Evolutionary conservation across 2,329 filamentous ascomycete species (phyloP), one percentile per base, ranked within the genome.

Genomic region (Aureobasidium sp.): DNA sequence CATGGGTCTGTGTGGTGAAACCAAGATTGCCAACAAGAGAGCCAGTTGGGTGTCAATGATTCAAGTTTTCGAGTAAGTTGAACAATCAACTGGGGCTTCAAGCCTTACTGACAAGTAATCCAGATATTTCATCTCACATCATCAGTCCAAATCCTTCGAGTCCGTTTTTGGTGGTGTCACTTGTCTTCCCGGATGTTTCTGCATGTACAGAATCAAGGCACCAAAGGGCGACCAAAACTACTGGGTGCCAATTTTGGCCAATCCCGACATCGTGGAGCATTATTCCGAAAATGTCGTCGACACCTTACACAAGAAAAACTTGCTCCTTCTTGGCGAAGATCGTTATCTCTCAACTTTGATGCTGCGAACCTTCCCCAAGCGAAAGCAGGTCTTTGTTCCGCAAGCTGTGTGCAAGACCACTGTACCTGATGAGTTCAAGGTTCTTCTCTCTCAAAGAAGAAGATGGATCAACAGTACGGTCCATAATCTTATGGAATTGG

Each of bases 381-480:
- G 94, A 62, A 99, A 99, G 77, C 94, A 99, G 74, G 90, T 99
- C 63, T 99, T 99, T 73, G 91, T 99, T 49, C 95, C 95, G 3
- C 94, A 99, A 72, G 95, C 94, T 16, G 93, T 99, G 34, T 99
- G 95, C 85, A 99, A 99, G 79, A 99, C 94, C 7, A 94, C 91
- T 4, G 94, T 97, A 3, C 94, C 94, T 8, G 93, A 97, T 62
- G 79, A 88, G 68, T 99, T 99, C 77, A 90, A 84, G 75, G 91
- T 99, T 55, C 80, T 99, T 39, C 81, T 99, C 36, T 97, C 93
- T 32, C 94, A 99, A 76, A 87, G 94, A 70, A 89, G 94, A 74
- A 86, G 94, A 75, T 99, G 94, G 94, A 99, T 99, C 78, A 99
- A 99, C 83, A 96, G 91, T 74, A 99, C 94, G 5, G 89, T 99